phyloP scores from a whole-genome alignment of 768 basidiomycete species.

The Lepiota brunneoincarnata region DNA sequence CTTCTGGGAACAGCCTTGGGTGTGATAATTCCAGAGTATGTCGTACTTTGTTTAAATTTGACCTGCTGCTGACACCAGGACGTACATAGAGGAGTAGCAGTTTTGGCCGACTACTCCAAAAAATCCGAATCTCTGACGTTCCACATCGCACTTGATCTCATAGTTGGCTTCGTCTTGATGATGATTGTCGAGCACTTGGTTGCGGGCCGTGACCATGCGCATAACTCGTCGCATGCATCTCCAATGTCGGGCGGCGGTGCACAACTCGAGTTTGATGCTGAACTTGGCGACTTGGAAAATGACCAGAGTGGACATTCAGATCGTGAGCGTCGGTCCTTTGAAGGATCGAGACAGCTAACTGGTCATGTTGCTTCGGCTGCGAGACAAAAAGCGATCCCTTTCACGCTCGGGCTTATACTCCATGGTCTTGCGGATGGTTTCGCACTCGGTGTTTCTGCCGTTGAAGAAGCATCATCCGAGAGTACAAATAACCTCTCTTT shows the following conservation, averaged over 20 bases:
- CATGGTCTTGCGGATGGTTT: constrained; percentile 93
- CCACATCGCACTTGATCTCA: constrained; percentile 59
- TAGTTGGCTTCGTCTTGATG: constrained; percentile 63
- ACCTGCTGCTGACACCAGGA: not conserved
- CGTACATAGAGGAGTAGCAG: constrained; percentile 66
- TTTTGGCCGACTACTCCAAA: constrained; percentile 36
- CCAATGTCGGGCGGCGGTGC: constrained; percentile 10
- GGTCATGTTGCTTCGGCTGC: constrained; percentile 17
- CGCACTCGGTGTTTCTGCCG: constrained; percentile 79
- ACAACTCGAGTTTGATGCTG: constrained; percentile 57
- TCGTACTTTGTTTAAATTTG: constrained; percentile 17
- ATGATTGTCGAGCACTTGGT: constrained; percentile 66
- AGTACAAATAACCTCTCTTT: constrained; percentile 57
- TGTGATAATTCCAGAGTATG: constrained; percentile 92
- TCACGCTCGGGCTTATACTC: constrained; percentile 83
- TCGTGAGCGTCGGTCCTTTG: constrained; percentile 1
- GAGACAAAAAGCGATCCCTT: constrained; percentile 53
- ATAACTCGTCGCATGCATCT: constrained; percentile 8
- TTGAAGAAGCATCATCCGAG: constrained; percentile 29
- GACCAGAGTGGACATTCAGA: constrained; percentile 29
- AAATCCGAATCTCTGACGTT: constrained; percentile 41
- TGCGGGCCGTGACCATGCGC: constrained; percentile 45
- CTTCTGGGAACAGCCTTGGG: constrained; percentile 88
- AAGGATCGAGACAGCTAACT: constrained; percentile 9
- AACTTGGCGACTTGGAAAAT: constrained; percentile 55